phyloP scores from a whole-genome alignment of 768 basidiomycete genomes.

The Boletellus emodensis region DNA sequence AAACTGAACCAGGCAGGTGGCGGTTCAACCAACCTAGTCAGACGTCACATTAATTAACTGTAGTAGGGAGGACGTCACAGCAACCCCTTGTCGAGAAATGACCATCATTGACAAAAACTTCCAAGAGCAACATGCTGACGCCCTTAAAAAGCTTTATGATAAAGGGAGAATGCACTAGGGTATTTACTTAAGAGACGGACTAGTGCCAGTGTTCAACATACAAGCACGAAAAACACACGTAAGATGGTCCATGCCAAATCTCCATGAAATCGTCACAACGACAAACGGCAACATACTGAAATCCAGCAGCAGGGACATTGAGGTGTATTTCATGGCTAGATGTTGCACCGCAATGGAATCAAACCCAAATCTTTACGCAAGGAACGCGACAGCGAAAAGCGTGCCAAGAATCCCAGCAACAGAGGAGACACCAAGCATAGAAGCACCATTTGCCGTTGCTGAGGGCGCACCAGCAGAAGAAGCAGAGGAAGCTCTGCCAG shows the following conservation, averaged over 20 bases:
- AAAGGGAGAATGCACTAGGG: slow-evolving; percentile 15
- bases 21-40: too few relatives aligned
- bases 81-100: too few relatives aligned
- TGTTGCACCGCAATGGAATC: not conserved
- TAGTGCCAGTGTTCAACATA: slow-evolving; percentile 26
- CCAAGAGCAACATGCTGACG: not conserved
- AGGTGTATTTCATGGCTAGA: slow-evolving; percentile 3
- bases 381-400: slow-evolving; percentile 35
- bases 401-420: slow-evolving; percentile 34
- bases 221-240: slow-evolving; percentile 3
- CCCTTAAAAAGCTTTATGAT: slow-evolving; percentile 10
- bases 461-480: slow-evolving; percentile 12
- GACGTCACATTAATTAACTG: too few relatives aligned
- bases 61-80: too few relatives aligned
- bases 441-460: slow-evolving; percentile 20
- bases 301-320: not conserved
- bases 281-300: not conserved
- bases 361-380: slow-evolving; percentile 26
- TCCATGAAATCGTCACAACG: slow-evolving; percentile 5
- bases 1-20: too few relatives aligned
- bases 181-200: slow-evolving; percentile 19
- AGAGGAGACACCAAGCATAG: slow-evolving; percentile 29
- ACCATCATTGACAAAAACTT: not conserved
- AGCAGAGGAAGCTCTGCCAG: slow-evolving; percentile 11
- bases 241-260: slow-evolving; percentile 8